Evolutionary conservation across 2,329 filamentous ascomycete genomes (phyloP).

Genomic region (Cercospora sesami): DNA sequence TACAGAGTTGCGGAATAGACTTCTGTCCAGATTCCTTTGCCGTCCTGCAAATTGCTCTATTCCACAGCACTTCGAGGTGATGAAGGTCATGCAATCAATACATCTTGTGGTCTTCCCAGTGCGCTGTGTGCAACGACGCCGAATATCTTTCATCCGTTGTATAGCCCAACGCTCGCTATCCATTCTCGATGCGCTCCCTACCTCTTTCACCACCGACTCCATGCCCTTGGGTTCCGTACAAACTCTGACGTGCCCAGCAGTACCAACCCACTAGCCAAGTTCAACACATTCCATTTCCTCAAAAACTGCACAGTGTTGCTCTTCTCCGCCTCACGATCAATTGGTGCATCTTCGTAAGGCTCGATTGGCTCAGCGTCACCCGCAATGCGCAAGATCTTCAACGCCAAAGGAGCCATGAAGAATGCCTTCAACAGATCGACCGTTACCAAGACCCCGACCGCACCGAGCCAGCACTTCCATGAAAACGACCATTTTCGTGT

Average conservation of each 20-base stretch:
- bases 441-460: conserved; percentile 25
- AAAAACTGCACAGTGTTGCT: conserved; percentile 35
- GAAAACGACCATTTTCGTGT: conserved; percentile 10
- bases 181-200: background rate
- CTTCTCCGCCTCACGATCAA: conserved; percentile 34
- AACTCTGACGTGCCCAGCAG: conserved; percentile 3
- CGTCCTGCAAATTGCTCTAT: background rate
- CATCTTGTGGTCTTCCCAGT: background rate
- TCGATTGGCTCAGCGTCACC: conserved; percentile 35
- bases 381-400: conserved; percentile 32
- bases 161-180: background rate
- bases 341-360: conserved; percentile 36
- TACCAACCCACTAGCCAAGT: conserved; percentile 7
- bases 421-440: conserved; percentile 31
- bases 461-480: conserved; percentile 30
- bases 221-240: background rate
- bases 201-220: background rate
- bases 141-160: background rate
- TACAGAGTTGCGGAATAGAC: background rate
- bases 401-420: conserved; percentile 32
- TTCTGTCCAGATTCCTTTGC: background rate
- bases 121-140: background rate
- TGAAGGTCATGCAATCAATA: background rate
- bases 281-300: conserved; percentile 26
- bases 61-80: background rate